Conservation (phyloP, 2,329 filamentous ascomycete genomes). For the Samsoniella hepiali region DNA sequence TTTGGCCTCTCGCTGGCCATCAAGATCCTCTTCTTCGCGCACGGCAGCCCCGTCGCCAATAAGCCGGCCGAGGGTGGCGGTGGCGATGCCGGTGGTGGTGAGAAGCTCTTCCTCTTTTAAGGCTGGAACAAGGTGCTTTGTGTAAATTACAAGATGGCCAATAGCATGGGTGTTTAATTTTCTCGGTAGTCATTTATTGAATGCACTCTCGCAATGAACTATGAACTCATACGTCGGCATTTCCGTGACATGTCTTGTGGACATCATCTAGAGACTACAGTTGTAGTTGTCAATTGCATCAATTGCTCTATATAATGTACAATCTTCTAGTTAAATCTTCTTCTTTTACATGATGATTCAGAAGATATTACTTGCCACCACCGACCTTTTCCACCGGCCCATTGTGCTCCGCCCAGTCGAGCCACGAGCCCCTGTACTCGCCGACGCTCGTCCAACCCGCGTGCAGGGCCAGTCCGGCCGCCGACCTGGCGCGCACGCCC, state of each 20-base stretch:
- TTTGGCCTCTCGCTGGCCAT: slow-evolving; percentile 89
- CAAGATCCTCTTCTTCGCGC: slow-evolving; percentile 94
- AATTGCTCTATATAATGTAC: not conserved
- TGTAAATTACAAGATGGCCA: not conserved
- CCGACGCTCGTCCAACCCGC: slow-evolving; percentile 71
- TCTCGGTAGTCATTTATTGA: not conserved
- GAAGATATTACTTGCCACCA: not conserved
- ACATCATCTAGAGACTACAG: not conserved
- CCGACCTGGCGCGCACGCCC: slow-evolving; percentile 76
- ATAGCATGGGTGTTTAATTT: not conserved
- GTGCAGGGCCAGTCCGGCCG: slow-evolving; percentile 71
- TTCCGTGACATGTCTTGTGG: not conserved
- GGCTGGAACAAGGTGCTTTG: not conserved
- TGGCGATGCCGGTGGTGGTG: slow-evolving; percentile 21
- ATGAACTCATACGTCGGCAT: too few species aligned
- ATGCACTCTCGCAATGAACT: not conserved
- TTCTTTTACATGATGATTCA: not conserved
- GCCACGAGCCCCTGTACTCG: slow-evolving; percentile 73
- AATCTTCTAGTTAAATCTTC: not conserved
- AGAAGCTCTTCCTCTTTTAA: slow-evolving; percentile 21
- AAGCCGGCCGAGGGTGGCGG: slow-evolving; percentile 33
- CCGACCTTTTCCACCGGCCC: slow-evolving; percentile 48
- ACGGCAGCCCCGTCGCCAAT: slow-evolving; percentile 54
- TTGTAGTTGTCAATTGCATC: not conserved
- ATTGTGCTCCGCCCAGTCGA: slow-evolving; percentile 76